A percentile compares a stretch with the other conserved stretches of the same genome.
Evolutionary conservation across 73 alveolate species (phyloP).

Genomic region (Tetrahymena thermophila): DNA sequence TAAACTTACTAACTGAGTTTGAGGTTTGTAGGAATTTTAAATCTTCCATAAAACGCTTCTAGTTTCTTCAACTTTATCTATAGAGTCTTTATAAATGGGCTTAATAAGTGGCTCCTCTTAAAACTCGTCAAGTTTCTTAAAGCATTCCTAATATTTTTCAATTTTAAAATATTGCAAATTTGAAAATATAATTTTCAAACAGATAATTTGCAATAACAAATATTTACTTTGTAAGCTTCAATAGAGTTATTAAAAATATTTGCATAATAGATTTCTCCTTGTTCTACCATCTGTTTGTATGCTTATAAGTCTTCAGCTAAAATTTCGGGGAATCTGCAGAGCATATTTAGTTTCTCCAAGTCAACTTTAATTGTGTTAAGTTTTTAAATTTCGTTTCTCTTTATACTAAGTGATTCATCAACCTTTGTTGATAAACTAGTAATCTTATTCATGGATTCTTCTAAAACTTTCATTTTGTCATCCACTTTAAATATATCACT

Average conservation of each 20-base stretch:
- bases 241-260: neutral
- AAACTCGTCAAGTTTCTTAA: slow-evolving; percentile 2
- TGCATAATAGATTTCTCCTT: neutral
- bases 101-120: slow-evolving; percentile 23
- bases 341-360: slow-evolving; percentile 8
- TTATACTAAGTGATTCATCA: slow-evolving; percentile 5
- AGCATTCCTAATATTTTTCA: slow-evolving; percentile 9
- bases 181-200: neutral
- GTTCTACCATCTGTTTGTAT: neutral
- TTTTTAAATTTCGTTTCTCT: slow-evolving; percentile 27
- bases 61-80: slow-evolving; percentile 12
- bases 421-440: slow-evolving; percentile 12
- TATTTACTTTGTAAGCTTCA: neutral
- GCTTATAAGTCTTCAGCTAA: slow-evolving; percentile 8
- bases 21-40: neutral
- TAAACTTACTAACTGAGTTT: neutral
- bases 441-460: slow-evolving; percentile 21
- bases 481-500: slow-evolving; percentile 25
- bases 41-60: slow-evolving; percentile 28
- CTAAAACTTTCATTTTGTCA: neutral
- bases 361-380: slow-evolving; percentile 26
- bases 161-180: neutral
- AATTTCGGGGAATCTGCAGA: slow-evolving; percentile 35
- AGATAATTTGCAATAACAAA: no score
- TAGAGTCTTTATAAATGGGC: slow-evolving; percentile 40